Evolutionary conservation across 2,329 filamentous ascomycete genomes (phyloP).

Genomic region (Cylindrodendrum hubeiense): DNA sequence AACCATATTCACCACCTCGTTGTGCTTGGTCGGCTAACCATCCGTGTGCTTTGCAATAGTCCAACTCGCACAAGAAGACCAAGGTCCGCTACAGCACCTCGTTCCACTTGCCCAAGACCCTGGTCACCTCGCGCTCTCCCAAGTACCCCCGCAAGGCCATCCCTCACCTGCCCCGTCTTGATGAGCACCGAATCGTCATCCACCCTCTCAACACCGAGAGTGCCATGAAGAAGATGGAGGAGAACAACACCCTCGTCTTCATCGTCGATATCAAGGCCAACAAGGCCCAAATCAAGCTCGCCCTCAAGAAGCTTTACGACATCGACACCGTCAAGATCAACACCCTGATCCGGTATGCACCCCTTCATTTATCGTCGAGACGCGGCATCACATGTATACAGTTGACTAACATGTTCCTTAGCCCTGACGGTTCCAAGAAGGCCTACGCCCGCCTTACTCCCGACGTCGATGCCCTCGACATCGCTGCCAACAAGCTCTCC

Average conservation of each 20-base stretch:
- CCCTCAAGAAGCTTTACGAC: conserved; percentile 99
- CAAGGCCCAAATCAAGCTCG: conserved; percentile 99
- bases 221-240: conserved; percentile 99
- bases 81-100: conserved; percentile 94
- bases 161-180: conserved; percentile 88
- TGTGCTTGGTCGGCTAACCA: conserved; percentile 15
- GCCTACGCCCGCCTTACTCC: conserved; percentile 95
- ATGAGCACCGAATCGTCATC: conserved; percentile 97
- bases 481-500: conserved; percentile 98
- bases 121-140: conserved; percentile 88
- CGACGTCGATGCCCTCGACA: conserved; percentile 98
- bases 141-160: conserved; percentile 98
- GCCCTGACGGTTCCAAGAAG: conserved; percentile 98
- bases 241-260: conserved; percentile 99
- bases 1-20: conserved; percentile 1
- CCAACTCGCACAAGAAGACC: conserved; percentile 82
- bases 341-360: conserved; percentile 90
- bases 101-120: conserved; percentile 98
- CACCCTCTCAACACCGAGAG: conserved; percentile 99
- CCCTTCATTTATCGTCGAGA: neutral
- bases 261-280: conserved; percentile 98
- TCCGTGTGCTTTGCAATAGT: conserved; percentile 47
- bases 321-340: conserved; percentile 99
- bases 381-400: neutral
- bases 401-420: conserved; percentile 51